Evolutionary conservation across 352 stramenopile species (phyloP).

Genomic region (Pythium guiyangense): DNA sequence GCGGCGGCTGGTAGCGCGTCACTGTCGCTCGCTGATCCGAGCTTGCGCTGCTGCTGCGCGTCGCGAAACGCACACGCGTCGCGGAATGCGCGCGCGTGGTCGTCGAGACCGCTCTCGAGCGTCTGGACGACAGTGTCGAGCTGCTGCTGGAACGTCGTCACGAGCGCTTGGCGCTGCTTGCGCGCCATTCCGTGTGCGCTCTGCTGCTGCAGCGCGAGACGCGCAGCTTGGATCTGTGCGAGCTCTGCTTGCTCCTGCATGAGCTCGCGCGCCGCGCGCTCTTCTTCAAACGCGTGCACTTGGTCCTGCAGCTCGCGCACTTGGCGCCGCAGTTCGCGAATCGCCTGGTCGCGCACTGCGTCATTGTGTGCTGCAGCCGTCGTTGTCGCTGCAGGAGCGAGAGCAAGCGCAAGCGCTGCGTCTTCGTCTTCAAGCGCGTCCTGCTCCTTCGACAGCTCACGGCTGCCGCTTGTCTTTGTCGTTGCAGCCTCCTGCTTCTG

Average conservation of each 20-base stretch:
- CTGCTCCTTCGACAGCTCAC: slow-evolving; percentile 8
- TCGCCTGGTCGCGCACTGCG: not conserved
- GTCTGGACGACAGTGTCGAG: slow-evolving; percentile 32
- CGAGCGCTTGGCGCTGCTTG: slow-evolving; percentile 35
- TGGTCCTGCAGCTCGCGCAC: slow-evolving; percentile 19
- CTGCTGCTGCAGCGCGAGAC: slow-evolving; percentile 31
- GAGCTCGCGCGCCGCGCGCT: slow-evolving; percentile 16
- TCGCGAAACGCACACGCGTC: slow-evolving; percentile 62
- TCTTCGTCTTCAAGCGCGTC: too few species aligned
- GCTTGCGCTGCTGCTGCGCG: slow-evolving; percentile 10
- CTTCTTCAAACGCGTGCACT: slow-evolving; percentile 12
- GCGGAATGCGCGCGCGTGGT: slow-evolving; percentile 54
- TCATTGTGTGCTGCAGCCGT: too few species aligned
- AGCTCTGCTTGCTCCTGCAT: slow-evolving; percentile 26
- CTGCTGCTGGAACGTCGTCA: slow-evolving; percentile 36
- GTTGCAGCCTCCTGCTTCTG: not conserved
- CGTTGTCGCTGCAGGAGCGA: too few species aligned
- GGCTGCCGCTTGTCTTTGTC: not conserved
- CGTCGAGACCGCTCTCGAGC: slow-evolving; percentile 47
- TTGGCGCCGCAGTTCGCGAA: slow-evolving; percentile 13
- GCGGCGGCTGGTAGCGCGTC: not conserved
- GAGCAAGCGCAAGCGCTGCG: too few species aligned
- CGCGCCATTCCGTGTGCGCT: slow-evolving; percentile 28
- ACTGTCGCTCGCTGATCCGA: not conserved
- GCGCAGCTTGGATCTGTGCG: slow-evolving; percentile 22